phyloP scores from a whole-genome alignment of 75 land plant species.

The Sequoiadendron giganteum region DNA sequence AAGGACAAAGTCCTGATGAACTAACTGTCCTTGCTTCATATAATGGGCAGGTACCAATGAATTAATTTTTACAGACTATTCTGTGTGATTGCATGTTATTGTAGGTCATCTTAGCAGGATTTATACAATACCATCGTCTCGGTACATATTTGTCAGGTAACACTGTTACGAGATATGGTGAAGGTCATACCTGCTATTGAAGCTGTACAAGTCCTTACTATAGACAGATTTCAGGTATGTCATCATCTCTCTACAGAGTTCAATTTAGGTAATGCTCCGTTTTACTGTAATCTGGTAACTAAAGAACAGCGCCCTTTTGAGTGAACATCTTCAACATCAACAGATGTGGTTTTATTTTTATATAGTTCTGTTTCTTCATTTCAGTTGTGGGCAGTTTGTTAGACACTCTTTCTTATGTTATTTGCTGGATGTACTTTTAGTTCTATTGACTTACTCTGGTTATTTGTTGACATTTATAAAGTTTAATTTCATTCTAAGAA shows the following conservation, averaged over 20 bases:
- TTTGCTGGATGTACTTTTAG: not conserved
- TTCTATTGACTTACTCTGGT: not conserved
- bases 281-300: not conserved
- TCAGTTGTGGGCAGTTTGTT: not conserved
- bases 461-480: not conserved
- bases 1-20: constrained; percentile 18
- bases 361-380: not conserved
- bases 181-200: constrained; percentile 3
- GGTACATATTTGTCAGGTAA: not conserved
- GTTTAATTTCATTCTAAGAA: not conserved
- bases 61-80: not conserved
- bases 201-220: not conserved
- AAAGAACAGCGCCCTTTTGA: not conserved
- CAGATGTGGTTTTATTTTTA: not conserved
- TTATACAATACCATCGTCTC: not conserved
- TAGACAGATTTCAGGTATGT: constrained; percentile 13
- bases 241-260: not conserved
- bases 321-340: not conserved
- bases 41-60: constrained; percentile 20
- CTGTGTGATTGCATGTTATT: not conserved
- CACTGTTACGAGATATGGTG: not conserved
- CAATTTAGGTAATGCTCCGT: not conserved
- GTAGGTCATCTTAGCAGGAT: not conserved
- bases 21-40: constrained; percentile 27
- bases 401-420: not conserved